These are phyloP conservation scores for Rhizopus stolonifer DNA, from an alignment of 371 early-diverging fungal species.

Conservation along the genomic window DNA sequence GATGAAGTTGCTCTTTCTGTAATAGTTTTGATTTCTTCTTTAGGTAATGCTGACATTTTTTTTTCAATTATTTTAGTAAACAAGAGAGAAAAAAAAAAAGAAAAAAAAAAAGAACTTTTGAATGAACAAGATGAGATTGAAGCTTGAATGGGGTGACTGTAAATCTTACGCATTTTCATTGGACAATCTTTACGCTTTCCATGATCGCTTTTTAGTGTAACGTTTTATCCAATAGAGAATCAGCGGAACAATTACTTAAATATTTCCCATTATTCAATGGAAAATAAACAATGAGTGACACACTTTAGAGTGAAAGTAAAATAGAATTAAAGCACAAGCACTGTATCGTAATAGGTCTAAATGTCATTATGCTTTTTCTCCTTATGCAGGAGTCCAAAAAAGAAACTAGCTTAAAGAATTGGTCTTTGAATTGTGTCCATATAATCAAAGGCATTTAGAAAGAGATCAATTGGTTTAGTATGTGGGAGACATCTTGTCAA, in stretches of 20 bases:
- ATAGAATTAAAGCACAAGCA: no score
- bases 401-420: no score
- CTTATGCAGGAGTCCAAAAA: no score
- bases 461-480: no score
- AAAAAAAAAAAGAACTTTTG: not conserved
- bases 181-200: slow-evolving; percentile 2
- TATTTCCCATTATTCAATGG: no score
- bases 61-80: not conserved
- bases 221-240: not conserved
- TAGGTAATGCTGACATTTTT: slow-evolving; percentile 4
- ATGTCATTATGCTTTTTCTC: no score
- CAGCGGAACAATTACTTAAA: not conserved
- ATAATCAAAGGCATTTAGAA: no score
- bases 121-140: not conserved
- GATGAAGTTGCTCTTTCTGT: slow-evolving; percentile 31
- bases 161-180: slow-evolving; percentile 2
- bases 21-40: slow-evolving; percentile 9
- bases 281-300: no score
- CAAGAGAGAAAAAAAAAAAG: slow-evolving; percentile 15
- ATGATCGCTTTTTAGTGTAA: not conserved
- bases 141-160: slow-evolving; percentile 11
- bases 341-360: no score
- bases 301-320: no score
- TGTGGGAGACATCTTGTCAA: no score
- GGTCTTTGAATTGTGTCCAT: no score